Evolutionary conservation across 352 stramenopile species (phyloP), one percentile per base, ranked within the genome.

Genomic region (Bremia lactucae): DNA sequence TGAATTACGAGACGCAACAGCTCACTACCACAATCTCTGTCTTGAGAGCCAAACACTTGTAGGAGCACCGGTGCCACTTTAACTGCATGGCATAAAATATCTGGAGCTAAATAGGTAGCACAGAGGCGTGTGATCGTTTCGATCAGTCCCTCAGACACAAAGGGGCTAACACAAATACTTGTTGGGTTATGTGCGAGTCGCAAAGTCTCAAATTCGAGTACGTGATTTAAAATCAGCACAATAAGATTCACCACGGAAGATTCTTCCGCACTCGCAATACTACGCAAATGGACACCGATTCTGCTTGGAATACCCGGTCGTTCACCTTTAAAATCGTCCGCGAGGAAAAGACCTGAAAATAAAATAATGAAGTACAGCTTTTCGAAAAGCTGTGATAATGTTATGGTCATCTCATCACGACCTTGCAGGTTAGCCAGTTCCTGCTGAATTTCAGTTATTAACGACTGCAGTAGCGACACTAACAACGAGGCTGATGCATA

Each of bases 341-440:
- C 76, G 4, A 93, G 65, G 35, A 90, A 81, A 11, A 89, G 55
- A 0, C 80, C 77, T 11, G 54, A 56, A 41, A 93, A 90, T n/a
- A 82, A 66, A 26, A 89, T 54, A 33, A 70, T 54, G 51, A 93
- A 89, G 48, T 91, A 74, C 3, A 87, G 50, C 40, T 87, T 86
- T 42, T 93, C 78, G 22, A 82, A 75, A 8, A 84, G 41, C 26
- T 90, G 72, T 16, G 59, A 80, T 10, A 87, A 57, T 26, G 65
- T 49, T 2, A 68, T 54, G 0, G 69, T 67, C 53, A 87, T 83
- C 37, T 69, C 46, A 15, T 82, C 48, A 3, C 52, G 58, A n/a
- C 70, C 73, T 41, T 73, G 56, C 10, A 74, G 44, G 2, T 56
- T 72, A 0, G 36, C 33, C 10, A 81, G 26, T 8, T 52, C 56